Evolutionary conservation across 768 basidiomycete genomes (phyloP), one percentile per base, ranked within the genome.

Genomic region (Russula abietina): DNA sequence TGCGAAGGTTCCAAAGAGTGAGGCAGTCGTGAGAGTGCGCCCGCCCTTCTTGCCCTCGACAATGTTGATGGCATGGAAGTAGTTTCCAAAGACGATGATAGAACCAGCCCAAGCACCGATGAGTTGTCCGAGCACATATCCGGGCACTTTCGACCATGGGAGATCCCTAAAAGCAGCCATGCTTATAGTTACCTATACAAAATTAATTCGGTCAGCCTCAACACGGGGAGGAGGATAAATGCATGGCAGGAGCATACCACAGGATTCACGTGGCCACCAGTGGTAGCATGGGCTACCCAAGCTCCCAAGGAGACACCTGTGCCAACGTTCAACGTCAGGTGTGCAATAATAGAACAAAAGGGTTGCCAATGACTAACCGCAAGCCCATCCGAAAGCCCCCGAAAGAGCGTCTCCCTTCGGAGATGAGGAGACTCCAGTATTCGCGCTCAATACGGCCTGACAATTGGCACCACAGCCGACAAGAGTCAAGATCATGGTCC

Each of bases 141-240:
- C 78, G 0, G 91, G 91, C 0, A 91, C 91, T 71, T 92, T 92
- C 67, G 78, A 80, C 86, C 88, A 88, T 0, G 91, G 88, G 73
- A 93, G 91, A 51, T 79, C 80, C 65, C 90, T 83, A 72, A 84
- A 84, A 2, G 82, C 76, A 4, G 87, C 88, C 50, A 91, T 69
- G 16, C 83, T 79, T 55, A 93, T 73, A 19, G 91, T 93, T 28
- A 91, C 79, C 85, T 87, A 43, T 32, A 22, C 38, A 38, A 6
- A 38, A 14, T 8, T 1, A n/a, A 28, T 52, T 19, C 9, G 11
- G 19, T 26, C 17, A n/a, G 19, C 30, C 46, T 30, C 17, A 36
- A 62, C 36, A 26, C n/a, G 3, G 6, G 30, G 8, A 24, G n/a
- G 3, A 28, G 33, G 9, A 57, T 12, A n/a, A 30, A 12, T 3